Evolutionary conservation across 495 filamentous ascomycete species (phyloP), one percentile per base, ranked within the genome.

Genomic region (Pseudoneurospora amorphoporcata): DNA sequence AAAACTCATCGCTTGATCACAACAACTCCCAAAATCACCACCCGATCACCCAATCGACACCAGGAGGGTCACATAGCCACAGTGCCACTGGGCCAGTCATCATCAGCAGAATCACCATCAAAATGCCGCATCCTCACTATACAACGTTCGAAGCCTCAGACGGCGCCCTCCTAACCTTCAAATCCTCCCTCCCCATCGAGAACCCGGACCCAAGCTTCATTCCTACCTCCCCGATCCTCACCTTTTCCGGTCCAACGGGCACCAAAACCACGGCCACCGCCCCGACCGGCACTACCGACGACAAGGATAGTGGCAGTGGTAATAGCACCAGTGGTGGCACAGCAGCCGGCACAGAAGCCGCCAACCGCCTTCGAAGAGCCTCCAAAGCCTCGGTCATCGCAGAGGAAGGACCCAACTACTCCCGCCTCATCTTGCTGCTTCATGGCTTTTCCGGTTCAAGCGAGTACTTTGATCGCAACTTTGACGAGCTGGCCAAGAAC

Each of bases 401-500:
- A 0, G 61, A 19, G 2, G 37, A n/a, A 1, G 69, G 74, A 14
- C 10, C 69, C 3, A 71, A 65, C 23, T 72, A 75, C 38, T 40
- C 65, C 29, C 58, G 41, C 6, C 76, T 77, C 72, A 76, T 83
- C 71, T 69, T 83, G 39, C 76, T 83, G 19, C 53, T 86, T 9
- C 84, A 86, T 71, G 84, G 84, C 69, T 86, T 86, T 75, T 82
- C 80, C 70, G 84, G 84, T 0, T 82, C 80, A 12, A 81, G 80
- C 10, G 74, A 68, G 19, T 85, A 84, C 70, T 86, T 84, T 79
- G 74, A 73, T 41, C 77, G 77, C 45, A 86, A 85, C 74, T 76
- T 79, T 70, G 72, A 69, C 2, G 70, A 71, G 0, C 74, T 85
- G 8, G 53, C 69, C 14, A 2, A 38, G 9, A 39, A 58, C 4